Base-by-base conservation (phyloP, 2,329 filamentous ascomycete species). In the Colletotrichum costaricense region DNA sequence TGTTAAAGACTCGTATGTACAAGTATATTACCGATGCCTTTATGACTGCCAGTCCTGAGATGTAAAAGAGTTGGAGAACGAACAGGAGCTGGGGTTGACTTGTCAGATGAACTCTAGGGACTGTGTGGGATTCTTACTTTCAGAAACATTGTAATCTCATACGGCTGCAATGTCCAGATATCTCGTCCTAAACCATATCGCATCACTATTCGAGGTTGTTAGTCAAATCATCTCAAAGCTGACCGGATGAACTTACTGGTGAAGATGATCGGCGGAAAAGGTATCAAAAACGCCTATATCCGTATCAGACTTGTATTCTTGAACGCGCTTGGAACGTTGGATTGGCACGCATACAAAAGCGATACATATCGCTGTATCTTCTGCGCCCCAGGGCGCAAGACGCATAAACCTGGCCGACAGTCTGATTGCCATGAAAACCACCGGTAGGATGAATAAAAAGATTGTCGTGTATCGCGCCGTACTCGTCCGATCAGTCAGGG, bases 21-120 rank as follows among this genome's bases (percentile, higher is more conserved):
- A 82, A 79, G 73, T 75, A 80, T 2, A 82, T 62, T 2, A 82
- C 77, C 26, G 80, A 79, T 24, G 81, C 75, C 55, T 81, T 81
- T 60, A 79, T 78, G n/a, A 80, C 71, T 1, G 76, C 73, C 4
- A 83, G 68, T 71, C 67, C 78, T 49, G 74, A 63, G 11, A 82
- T 64, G 74, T 84, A 84, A 42, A 83, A 74, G 24, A 77, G 75
- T 22, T 81, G 76, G 7, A 75, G 68, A 16, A 79, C 63, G 38
- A 78, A 79, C 26, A 79, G 68, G n/a, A 79, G 59, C 80, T 81
- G 2, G 26, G 33, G 19, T 19, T n/a, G 16, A 22, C 26, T n/a
- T 3, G 35, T 38, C 30, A 33, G 19, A 52, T 11, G 5, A 22
- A 19, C 4, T 9, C 19, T 19, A n/a, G 19, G 8, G 16, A 3